Percentiles rank a stretch among this genome's conserved stretches.
Conservation (phyloP, 208 protist genomes). For the Trypanosoma melophagium region DNA sequence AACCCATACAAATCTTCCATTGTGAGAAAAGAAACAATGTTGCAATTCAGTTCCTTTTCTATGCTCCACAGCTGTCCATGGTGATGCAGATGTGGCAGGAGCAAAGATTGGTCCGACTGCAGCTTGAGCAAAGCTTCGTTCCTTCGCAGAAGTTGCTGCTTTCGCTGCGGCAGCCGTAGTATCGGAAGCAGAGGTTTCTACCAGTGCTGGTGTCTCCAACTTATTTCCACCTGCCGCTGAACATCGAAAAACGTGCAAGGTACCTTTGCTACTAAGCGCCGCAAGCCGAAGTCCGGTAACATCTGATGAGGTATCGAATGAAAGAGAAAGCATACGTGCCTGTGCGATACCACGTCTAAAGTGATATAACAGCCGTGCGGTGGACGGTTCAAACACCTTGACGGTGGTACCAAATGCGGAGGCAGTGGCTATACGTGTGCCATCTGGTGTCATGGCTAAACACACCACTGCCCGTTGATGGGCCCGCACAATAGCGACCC, state of each 20-base stretch:
- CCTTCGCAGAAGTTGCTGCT: not conserved
- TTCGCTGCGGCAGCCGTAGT: too few relatives aligned
- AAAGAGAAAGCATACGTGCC: slow-evolving; percentile 50
- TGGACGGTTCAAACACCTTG: slow-evolving; percentile 54
- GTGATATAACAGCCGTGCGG: slow-evolving; percentile 34
- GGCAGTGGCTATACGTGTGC: slow-evolving; percentile 42
- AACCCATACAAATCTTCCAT: slow-evolving; percentile 30
- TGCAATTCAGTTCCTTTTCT: slow-evolving; percentile 5
- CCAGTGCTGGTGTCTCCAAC: not conserved
- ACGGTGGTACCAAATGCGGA: slow-evolving; percentile 64
- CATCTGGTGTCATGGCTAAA: slow-evolving; percentile 31
- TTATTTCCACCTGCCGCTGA: slow-evolving; percentile 7
- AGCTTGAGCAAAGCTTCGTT: slow-evolving; percentile 30
- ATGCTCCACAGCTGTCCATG: not conserved
- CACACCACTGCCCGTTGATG: slow-evolving; percentile 25
- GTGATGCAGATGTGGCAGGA: not conserved
- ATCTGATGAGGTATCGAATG: slow-evolving; percentile 28
- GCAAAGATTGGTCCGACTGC: slow-evolving; percentile 1
- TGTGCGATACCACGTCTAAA: slow-evolving; percentile 45
- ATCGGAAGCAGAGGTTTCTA: not conserved
- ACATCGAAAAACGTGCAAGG: slow-evolving; percentile 63
- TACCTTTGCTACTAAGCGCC: slow-evolving; percentile 54
- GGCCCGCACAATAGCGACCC: slow-evolving; percentile 36
- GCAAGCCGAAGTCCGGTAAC: slow-evolving; percentile 33
- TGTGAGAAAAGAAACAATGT: slow-evolving; percentile 27